A percentile compares a stretch with the other conserved stretches of the same genome.
Evolutionary conservation across 345 rosid genomes (phyloP).

Genomic region (Lepidium aucheri): DNA sequence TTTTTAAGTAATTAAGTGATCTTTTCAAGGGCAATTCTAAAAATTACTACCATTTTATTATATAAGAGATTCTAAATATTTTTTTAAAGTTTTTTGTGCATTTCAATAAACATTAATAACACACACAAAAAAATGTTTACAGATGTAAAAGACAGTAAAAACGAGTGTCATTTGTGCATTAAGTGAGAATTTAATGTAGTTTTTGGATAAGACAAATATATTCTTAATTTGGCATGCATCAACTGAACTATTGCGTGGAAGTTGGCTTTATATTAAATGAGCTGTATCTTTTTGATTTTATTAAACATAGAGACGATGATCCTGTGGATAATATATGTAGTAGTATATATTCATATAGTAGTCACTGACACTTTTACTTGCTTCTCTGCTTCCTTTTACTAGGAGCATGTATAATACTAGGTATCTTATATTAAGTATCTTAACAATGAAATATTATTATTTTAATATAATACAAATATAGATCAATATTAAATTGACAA

Average conservation of each 20-base stretch:
- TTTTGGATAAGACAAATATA: slow-evolving; percentile 5
- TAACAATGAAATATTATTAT: too few relatives aligned
- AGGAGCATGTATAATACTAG: too few relatives aligned
- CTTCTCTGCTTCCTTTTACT: background rate
- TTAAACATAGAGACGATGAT: background rate
- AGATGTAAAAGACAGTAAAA: slow-evolving; percentile 3
- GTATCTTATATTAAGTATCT: too few relatives aligned
- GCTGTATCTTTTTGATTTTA: background rate
- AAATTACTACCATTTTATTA: too few relatives aligned
- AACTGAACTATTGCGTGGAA: background rate
- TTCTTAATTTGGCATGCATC: background rate
- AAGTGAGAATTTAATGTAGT: background rate
- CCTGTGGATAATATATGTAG: background rate
- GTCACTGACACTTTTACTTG: background rate
- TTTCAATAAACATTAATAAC: too few relatives aligned
- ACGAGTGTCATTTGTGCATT: background rate
- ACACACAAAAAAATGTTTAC: background rate
- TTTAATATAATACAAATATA: too few relatives aligned
- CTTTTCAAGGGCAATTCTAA: too few relatives aligned
- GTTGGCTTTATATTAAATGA: background rate
- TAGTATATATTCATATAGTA: background rate
- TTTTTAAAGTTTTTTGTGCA: too few relatives aligned
- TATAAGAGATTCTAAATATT: too few relatives aligned
- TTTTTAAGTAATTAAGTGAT: too few relatives aligned
- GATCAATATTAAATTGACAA: too few relatives aligned